phyloP scores from a whole-genome alignment of 345 rosid species.

The Camelina laxa region DNA sequence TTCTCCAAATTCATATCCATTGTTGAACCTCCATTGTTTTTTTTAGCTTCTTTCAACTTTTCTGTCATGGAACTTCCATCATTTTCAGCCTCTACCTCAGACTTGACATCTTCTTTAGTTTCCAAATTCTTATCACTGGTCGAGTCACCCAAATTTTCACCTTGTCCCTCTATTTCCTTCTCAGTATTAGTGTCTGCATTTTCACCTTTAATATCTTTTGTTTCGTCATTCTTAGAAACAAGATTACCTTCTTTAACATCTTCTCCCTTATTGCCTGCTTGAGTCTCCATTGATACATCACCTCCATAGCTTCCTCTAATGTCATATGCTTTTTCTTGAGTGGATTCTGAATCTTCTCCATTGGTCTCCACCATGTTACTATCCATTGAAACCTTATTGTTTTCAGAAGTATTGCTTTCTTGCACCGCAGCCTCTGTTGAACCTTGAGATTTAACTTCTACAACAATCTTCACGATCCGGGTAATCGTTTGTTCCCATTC shows the following conservation, averaged over 20 bases:
- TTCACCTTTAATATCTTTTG: background rate
- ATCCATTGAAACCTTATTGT: background rate
- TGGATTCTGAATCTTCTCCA: conserved; percentile 5
- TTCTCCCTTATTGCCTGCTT: background rate
- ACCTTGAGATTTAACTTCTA: conserved; percentile 10
- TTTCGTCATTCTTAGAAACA: background rate
- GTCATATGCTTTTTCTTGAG: background rate
- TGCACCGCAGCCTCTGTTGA: background rate
- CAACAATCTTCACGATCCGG: conserved; percentile 36
- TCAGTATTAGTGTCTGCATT: background rate
- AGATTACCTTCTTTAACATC: conserved; percentile 20
- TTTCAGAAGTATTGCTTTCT: background rate
- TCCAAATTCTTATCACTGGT: conserved; percentile 1
- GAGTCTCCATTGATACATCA: background rate
- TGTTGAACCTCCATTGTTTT: background rate
- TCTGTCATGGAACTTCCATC: background rate
- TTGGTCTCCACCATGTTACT: background rate
- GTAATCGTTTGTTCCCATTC: conserved; percentile 42
- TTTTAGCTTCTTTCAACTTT: conserved; percentile 2
- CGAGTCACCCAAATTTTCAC: conserved; percentile 3
- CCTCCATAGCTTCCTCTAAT: background rate
- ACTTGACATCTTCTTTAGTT: conserved; percentile 7
- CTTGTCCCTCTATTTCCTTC: background rate
- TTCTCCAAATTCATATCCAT: conserved; percentile 13
- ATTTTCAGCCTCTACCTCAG: background rate